These are phyloP conservation scores for Groenewaldozyma auringiensis DNA, from an alignment of 1,139 yeast genomes.

Conservation along the genomic window DNA sequence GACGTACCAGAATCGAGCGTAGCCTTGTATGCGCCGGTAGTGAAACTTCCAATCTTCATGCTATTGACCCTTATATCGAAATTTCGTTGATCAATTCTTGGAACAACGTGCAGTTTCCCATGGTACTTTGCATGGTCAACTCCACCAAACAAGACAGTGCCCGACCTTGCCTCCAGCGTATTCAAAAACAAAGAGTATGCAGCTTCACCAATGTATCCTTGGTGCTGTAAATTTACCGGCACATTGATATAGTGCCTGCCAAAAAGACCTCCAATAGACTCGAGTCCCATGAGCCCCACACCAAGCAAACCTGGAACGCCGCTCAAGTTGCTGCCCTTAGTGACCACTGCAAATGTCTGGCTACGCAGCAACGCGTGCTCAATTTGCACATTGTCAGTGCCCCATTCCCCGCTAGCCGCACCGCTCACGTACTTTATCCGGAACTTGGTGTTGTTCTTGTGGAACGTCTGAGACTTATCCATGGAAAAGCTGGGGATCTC, in stretches of 20 bases:
- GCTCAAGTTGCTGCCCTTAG: slow-evolving; percentile 15
- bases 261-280: slow-evolving; percentile 13
- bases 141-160: slow-evolving; percentile 42
- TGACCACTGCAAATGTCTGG: slow-evolving; percentile 22
- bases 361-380: slow-evolving; percentile 24
- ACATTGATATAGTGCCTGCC: slow-evolving; percentile 18
- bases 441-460: slow-evolving; percentile 16
- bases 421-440: slow-evolving; percentile 24
- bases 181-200: slow-evolving; percentile 36
- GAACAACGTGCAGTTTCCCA: slow-evolving; percentile 29
- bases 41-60: slow-evolving; percentile 8
- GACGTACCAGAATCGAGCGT: slow-evolving; percentile 24
- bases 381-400: slow-evolving; percentile 37
- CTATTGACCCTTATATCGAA: slow-evolving; percentile 14
- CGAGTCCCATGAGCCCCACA: slow-evolving; percentile 14
- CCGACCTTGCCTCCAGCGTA: slow-evolving; percentile 23
- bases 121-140: slow-evolving; percentile 42
- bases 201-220: slow-evolving; percentile 40
- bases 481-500: slow-evolving; percentile 4
- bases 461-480: slow-evolving; percentile 19
- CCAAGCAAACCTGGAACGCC: slow-evolving; percentile 24
- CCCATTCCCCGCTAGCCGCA: slow-evolving; percentile 41
- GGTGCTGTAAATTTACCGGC: slow-evolving; percentile 17
- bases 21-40: slow-evolving; percentile 10
- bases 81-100: slow-evolving; percentile 13